Evolutionary conservation across 2,329 filamentous ascomycete genomes (phyloP).

Genomic region (Cryphonectria nitschkei): DNA sequence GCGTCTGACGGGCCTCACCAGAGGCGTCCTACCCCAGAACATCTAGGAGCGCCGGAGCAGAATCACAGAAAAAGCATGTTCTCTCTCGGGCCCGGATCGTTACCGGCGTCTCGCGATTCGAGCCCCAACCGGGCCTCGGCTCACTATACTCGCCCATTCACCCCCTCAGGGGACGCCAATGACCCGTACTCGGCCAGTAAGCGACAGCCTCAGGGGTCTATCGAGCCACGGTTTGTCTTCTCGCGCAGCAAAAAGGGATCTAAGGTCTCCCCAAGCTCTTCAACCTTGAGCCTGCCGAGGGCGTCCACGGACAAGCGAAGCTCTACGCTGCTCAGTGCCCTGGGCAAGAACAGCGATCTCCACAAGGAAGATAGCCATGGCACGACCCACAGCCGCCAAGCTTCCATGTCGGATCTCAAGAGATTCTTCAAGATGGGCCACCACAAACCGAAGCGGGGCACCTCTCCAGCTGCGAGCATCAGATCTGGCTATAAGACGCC

Average conservation of each 20-base stretch:
- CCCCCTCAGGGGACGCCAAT: conserved; percentile 77
- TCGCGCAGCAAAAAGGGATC: conserved; percentile 69
- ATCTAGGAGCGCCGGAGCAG: conserved; percentile 30
- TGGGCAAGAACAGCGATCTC: conserved; percentile 48
- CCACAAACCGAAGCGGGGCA: conserved; percentile 70
- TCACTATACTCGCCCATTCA: conserved; percentile 74
- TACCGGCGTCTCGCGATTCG: conserved; percentile 62
- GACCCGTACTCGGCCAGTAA: conserved; percentile 87
- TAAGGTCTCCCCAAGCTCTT: conserved; percentile 54
- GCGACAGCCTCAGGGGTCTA: conserved; percentile 67
- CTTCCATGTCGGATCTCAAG: conserved; percentile 93
- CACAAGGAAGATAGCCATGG: conserved; percentile 48
- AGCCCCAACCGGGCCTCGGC: conserved; percentile 65
- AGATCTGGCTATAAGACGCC: conserved; percentile 54
- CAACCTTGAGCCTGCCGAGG: conserved; percentile 55
- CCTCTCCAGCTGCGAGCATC: conserved; percentile 62
- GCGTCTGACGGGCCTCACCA: conserved; percentile 38
- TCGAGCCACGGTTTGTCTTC: conserved; percentile 87
- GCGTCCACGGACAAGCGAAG: conserved; percentile 55
- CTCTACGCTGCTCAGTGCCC: conserved; percentile 43
- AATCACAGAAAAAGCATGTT: conserved; percentile 60
- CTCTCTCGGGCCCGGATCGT: conserved; percentile 54
- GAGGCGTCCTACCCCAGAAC: conserved; percentile 31
- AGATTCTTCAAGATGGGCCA: conserved; percentile 88
- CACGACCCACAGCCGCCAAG: conserved; percentile 59